A percentile compares a stretch with the other conserved stretches of the same genome.
phyloP scores from a whole-genome alignment of 768 basidiomycete species.

The Hirschioporus abietinus region DNA sequence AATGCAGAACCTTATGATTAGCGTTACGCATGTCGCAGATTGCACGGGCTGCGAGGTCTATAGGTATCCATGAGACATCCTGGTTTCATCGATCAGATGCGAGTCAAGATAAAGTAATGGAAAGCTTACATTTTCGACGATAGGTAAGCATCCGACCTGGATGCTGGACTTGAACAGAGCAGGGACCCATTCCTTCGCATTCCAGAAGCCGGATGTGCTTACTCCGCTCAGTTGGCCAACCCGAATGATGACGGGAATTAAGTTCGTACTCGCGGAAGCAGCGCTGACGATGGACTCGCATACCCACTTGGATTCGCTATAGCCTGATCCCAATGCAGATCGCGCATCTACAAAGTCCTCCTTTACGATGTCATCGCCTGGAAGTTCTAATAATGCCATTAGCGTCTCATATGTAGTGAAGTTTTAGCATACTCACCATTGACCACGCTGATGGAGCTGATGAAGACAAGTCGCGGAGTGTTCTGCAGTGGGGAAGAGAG shows the following conservation, averaged over 20 bases:
- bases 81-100: constrained; percentile 4
- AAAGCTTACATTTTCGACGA: background rate
- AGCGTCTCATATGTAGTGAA: constrained; percentile 8
- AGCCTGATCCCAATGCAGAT: constrained; percentile 30
- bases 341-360: constrained; percentile 24
- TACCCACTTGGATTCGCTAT: constrained; percentile 38
- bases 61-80: constrained; percentile 18
- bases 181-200: constrained; percentile 14
- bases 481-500: constrained; percentile 13
- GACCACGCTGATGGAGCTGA: constrained; percentile 5
- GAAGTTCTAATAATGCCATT: background rate
- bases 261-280: constrained; percentile 9
- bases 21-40: constrained; percentile 14
- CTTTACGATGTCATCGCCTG: constrained; percentile 15
- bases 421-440: constrained; percentile 4
- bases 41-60: constrained; percentile 15
- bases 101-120: background rate
- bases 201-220: constrained; percentile 10
- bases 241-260: constrained; percentile 9
- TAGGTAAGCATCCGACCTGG: constrained; percentile 2
- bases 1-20: constrained; percentile 13
- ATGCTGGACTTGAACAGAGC: constrained; percentile 7
- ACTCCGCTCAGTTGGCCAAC: constrained; percentile 14
- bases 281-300: constrained; percentile 28
- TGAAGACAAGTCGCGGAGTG: constrained; percentile 9